Percentiles rank a stretch among this genome's conserved stretches.
Evolutionary conservation across 805 yeast genomes (phyloP).

Genomic region (Yarrowia divulgata): DNA sequence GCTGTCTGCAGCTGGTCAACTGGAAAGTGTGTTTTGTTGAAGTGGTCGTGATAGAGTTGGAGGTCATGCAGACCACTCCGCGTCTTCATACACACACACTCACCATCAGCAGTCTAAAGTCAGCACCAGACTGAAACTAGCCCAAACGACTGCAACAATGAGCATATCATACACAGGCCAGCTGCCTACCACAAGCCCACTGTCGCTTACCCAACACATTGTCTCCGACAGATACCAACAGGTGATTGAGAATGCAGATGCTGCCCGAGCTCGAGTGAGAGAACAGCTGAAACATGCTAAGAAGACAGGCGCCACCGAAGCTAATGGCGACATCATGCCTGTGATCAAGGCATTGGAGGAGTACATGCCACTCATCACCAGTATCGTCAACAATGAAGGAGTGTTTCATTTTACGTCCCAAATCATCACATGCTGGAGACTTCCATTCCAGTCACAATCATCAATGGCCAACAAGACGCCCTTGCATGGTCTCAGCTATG

Average conservation of each 20-base stretch:
- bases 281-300: conserved; percentile 48
- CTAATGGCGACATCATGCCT: conserved; percentile 38
- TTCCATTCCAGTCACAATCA: conserved; percentile 43
- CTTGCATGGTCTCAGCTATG: conserved; percentile 43
- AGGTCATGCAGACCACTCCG: conserved; percentile 19
- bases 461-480: conserved; percentile 40
- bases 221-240: conserved; percentile 43
- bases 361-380: conserved; percentile 45
- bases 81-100: background rate
- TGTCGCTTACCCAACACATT: conserved; percentile 44
- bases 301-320: conserved; percentile 43
- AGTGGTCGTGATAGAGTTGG: background rate
- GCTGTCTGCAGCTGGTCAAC: background rate
- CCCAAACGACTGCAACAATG: background rate
- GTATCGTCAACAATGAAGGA: conserved; percentile 43
- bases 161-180: conserved; percentile 35
- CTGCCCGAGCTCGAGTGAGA: conserved; percentile 47
- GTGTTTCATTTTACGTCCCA: background rate
- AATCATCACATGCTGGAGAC: conserved; percentile 46
- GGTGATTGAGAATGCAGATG: conserved; percentile 46
- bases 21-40: conserved; percentile 2
- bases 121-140: background rate
- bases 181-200: conserved; percentile 48
- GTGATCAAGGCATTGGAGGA: conserved; percentile 47
- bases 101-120: background rate